Evolutionary conservation across 73 alveolate species (phyloP), one percentile per base, ranked within the genome.

Genomic region (Blepharisma stoltei): DNA sequence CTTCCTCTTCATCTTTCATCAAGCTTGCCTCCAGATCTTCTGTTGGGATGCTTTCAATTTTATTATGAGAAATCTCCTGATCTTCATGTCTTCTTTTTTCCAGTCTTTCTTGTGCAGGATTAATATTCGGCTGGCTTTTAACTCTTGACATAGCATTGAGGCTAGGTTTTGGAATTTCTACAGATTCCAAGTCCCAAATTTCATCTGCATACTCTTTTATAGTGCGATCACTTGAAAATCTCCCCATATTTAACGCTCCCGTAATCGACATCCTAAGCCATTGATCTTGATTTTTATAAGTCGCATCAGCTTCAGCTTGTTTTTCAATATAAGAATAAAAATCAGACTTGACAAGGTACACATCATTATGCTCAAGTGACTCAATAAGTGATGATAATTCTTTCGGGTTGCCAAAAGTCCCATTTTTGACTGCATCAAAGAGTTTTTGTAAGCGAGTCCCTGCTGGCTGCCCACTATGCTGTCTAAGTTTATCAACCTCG

Each of bases 221-320:
- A 41, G 97, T 81, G 49, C 96, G 78, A 79, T 90, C 97, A 50
- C 93, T 83, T n/a, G 97, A 90, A 89, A 90, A 90, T 55, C 84
- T 84, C 54, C 93, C 94, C 83, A 87, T 75, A 54, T 67, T 65
- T 32, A 94, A 90, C 55, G 92, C 85, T 27, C 92, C 95, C 0
- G 76, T 80, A 37, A 92, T 92, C n/a, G 96, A 87, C 94, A 84
- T 92, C 69, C 77, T 67, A 77, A 69, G 67, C 98, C 98, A 92
- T 23, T 46, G 49, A 25, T 69, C 70, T 6, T 75, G 70, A 67
- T 92, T 83, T 65, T 84, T 78, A 75, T 92, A 92, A 48, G 88
- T 87, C 49, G 67, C 83, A 68, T 90, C 97, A 41, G 82, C 95
- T 20, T 54, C 54, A 8, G 88, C 87, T 78, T 89, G 87, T 18